A percentile compares a stretch with the other conserved stretches of the same genome.
These are phyloP conservation scores for Trypanosomatidae sp. DNA, from an alignment of 208 protist genomes.

Conservation along the genomic window DNA sequence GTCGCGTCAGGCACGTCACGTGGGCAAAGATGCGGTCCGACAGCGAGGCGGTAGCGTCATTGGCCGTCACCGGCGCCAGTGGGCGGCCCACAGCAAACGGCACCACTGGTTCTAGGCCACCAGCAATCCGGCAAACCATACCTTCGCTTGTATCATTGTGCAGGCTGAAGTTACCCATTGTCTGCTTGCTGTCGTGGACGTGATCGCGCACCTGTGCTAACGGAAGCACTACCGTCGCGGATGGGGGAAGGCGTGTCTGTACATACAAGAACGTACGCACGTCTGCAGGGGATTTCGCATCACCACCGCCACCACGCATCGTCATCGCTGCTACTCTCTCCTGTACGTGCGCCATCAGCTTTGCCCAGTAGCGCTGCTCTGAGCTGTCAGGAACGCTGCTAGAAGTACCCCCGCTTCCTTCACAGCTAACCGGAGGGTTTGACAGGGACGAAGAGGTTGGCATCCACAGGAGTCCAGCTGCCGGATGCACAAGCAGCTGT, in stretches of 20 bases:
- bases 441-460: neutral
- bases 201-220: neutral
- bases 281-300: neutral
- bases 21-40: slow-evolving; percentile 21
- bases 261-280: slow-evolving; percentile 23
- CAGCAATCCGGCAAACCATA: slow-evolving; percentile 39
- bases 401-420: neutral
- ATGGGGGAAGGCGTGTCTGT: slow-evolving; percentile 26
- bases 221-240: slow-evolving; percentile 20
- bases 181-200: neutral
- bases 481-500: slow-evolving; percentile 10
- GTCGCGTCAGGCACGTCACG: slow-evolving; percentile 27
- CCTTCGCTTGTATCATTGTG: neutral
- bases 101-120: slow-evolving; percentile 61
- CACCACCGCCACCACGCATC: neutral
- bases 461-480: slow-evolving; percentile 15
- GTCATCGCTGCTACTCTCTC: neutral
- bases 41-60: neutral
- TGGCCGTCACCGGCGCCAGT: neutral
- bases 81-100: slow-evolving; percentile 66
- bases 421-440: neutral
- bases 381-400: neutral
- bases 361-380: neutral
- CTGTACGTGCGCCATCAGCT: slow-evolving; percentile 3
- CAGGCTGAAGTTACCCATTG: neutral